Conservation (phyloP, 805 yeast genomes). For the Saturnispora diversa region DNA sequence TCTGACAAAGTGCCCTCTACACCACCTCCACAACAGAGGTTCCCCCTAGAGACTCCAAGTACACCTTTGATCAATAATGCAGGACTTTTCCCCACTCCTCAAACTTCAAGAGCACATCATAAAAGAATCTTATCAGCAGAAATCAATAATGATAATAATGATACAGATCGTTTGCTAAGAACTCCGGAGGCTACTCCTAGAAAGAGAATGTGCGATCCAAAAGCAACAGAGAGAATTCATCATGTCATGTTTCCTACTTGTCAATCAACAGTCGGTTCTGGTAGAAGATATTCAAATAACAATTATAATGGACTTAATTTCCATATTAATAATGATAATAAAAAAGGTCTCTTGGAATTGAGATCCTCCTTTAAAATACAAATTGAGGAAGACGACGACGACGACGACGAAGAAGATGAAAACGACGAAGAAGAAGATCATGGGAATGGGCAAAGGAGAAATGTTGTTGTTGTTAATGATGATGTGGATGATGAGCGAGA, state of each 20-base stretch:
- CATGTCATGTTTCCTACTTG: slow-evolving; percentile 23
- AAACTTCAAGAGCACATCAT: slow-evolving; percentile 8
- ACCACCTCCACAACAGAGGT: slow-evolving; percentile 4
- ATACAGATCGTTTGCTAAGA: slow-evolving; percentile 1
- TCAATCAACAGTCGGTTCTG: slow-evolving; percentile 27
- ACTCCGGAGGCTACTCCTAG: slow-evolving; percentile 17
- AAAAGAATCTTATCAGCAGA: slow-evolving; percentile 4
- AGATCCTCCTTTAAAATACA: slow-evolving; percentile 18
- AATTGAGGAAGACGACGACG: slow-evolving; percentile 23
- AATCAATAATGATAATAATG: not conserved
- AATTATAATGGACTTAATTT: not conserved
- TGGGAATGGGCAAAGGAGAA: not conserved
- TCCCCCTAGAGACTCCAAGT: slow-evolving; percentile 14
- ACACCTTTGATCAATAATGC: slow-evolving; percentile 2
- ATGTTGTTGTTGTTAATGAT: not conserved
- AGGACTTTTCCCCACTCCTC: slow-evolving; percentile 12
- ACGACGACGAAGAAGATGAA: slow-evolving; percentile 5
- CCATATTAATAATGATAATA: not conserved
- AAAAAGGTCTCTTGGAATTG: slow-evolving; percentile 16
- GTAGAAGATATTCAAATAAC: slow-evolving; percentile 16
- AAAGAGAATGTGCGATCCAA: slow-evolving; percentile 7
- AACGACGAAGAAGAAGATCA: slow-evolving; percentile 3
- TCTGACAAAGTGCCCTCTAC: slow-evolving; percentile 10
- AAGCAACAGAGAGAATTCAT: slow-evolving; percentile 4
- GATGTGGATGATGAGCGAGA: not conserved